Evolutionary conservation across 805 yeast species (phyloP).

Genomic region (Schwanniomyces pseudopolymorphus): DNA sequence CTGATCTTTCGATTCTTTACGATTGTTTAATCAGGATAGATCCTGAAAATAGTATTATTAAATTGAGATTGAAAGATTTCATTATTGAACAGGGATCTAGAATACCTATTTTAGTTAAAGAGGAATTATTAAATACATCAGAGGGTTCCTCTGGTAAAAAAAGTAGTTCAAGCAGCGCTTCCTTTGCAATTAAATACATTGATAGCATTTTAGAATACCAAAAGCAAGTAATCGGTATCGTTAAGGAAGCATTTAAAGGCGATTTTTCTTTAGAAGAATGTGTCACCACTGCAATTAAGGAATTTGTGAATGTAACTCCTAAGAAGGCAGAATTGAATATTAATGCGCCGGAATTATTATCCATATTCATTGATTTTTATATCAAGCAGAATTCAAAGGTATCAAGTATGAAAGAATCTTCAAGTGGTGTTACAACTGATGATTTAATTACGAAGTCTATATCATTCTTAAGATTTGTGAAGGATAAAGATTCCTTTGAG

Average conservation of each 20-base stretch:
- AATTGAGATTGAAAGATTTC: slow-evolving; percentile 44
- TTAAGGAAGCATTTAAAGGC: slow-evolving; percentile 47
- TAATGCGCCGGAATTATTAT: slow-evolving; percentile 40
- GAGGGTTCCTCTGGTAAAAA: slow-evolving; percentile 9
- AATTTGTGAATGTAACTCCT: slow-evolving; percentile 50
- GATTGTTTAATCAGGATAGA: slow-evolving; percentile 55
- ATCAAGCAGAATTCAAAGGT: slow-evolving; percentile 35
- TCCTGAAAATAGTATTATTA: slow-evolving; percentile 48
- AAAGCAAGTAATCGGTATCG: slow-evolving; percentile 48
- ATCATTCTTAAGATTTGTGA: slow-evolving; percentile 61
- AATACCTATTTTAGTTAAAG: slow-evolving; percentile 25
- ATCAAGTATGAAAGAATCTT: slow-evolving; percentile 11
- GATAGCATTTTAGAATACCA: slow-evolving; percentile 53
- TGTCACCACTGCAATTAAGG: slow-evolving; percentile 60
- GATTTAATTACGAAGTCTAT: slow-evolving; percentile 54
- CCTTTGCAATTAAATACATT: slow-evolving; percentile 69
- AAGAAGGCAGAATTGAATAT: slow-evolving; percentile 38
- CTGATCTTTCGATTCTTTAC: slow-evolving; percentile 49
- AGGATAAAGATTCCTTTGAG: slow-evolving; percentile 86
- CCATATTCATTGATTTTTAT: slow-evolving; percentile 39
- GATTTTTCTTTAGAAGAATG: slow-evolving; percentile 52
- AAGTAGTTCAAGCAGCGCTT: slow-evolving; percentile 30
- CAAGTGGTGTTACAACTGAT: slow-evolving; percentile 18
- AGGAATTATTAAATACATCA: slow-evolving; percentile 6
- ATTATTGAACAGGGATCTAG: slow-evolving; percentile 48